phyloP scores from a whole-genome alignment of 192 early-diverging fungal species.

The Podila horticola region DNA sequence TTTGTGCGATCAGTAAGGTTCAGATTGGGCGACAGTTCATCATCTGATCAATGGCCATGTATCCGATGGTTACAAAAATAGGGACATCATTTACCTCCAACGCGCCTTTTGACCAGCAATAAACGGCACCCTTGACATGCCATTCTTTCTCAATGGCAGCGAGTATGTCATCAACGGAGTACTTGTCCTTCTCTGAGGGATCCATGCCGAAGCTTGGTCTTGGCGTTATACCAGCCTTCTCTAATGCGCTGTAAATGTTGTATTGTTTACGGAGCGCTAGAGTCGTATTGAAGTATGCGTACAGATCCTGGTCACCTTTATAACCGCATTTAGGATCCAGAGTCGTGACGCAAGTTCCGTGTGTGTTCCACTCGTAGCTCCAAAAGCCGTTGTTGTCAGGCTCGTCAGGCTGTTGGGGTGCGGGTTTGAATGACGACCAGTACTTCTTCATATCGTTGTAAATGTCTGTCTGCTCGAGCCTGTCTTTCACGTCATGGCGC shows the following conservation, averaged over 20 bases:
- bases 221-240: slow-evolving; percentile 54
- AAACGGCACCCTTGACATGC: neutral
- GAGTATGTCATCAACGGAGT: neutral
- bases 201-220: slow-evolving; percentile 20
- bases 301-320: slow-evolving; percentile 56
- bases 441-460: slow-evolving; percentile 62
- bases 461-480: slow-evolving; percentile 18
- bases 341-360: slow-evolving; percentile 77
- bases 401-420: slow-evolving; percentile 63
- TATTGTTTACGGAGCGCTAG: slow-evolving; percentile 63
- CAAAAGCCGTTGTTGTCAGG: slow-evolving; percentile 80
- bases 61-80: no score
- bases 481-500: slow-evolving; percentile 36
- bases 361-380: slow-evolving; percentile 81
- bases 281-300: slow-evolving; percentile 62
- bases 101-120: neutral
- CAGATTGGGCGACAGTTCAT: no score
- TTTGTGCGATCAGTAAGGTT: no score
- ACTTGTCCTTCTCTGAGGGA: neutral
- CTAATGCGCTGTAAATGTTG: slow-evolving; percentile 62
- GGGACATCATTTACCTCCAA: no score
- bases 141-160: slow-evolving; percentile 4
- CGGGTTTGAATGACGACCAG: slow-evolving; percentile 67
- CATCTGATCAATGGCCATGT: no score
- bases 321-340: slow-evolving; percentile 67